Evolutionary conservation across 768 basidiomycete species (phyloP).

Genomic region (Lactarius sp.): DNA sequence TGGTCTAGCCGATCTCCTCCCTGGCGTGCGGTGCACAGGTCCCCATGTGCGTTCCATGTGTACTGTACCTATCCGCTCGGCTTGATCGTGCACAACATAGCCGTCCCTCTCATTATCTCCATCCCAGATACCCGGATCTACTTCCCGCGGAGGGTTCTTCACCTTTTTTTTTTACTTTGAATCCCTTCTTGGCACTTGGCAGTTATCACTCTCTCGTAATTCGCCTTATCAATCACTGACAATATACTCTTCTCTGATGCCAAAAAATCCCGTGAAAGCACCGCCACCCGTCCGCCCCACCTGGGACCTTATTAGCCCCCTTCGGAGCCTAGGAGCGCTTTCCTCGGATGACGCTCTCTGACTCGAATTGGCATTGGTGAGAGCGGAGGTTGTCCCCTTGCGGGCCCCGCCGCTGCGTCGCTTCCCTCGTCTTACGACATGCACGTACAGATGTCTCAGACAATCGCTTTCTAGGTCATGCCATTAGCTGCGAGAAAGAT

Average conservation of each 20-base stretch:
- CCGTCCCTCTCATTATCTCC: not conserved
- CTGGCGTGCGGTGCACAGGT: not conserved
- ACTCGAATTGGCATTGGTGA: conserved; percentile 11
- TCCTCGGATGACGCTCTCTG: conserved; percentile 13
- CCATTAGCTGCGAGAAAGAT: not conserved
- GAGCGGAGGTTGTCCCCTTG: not conserved
- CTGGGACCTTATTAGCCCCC: not conserved
- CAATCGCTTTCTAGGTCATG: not conserved
- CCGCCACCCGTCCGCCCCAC: not conserved
- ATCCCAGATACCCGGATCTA: not conserved
- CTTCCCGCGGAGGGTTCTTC: not conserved
- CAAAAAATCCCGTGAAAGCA: not conserved
- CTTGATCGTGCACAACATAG: not conserved
- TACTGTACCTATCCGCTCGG: not conserved
- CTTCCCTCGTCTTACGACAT: not conserved
- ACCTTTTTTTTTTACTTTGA: not conserved
- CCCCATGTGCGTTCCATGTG: conserved; percentile 11
- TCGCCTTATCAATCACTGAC: not conserved
- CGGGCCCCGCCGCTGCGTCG: not conserved
- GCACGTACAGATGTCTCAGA: not conserved
- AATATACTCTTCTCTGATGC: not conserved
- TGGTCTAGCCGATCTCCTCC: not conserved
- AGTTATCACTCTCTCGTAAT: not conserved
- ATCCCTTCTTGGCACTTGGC: not conserved
- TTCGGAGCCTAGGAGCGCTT: not conserved